phyloP scores from a whole-genome alignment of 305 asterid genomes.

The Ilex paraguariensis region DNA sequence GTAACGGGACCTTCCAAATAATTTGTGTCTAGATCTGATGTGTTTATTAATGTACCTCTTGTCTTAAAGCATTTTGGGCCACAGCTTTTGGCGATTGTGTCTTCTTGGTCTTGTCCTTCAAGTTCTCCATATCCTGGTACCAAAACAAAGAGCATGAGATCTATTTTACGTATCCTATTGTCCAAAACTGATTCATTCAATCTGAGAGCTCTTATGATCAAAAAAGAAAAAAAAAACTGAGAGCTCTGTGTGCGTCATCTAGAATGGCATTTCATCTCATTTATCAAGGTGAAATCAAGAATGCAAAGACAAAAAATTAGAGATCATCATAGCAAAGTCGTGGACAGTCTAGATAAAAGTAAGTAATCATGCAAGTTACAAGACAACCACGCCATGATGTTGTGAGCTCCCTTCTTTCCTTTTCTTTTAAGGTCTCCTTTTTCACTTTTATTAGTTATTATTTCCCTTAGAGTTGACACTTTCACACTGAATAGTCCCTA shows the following conservation, averaged over 20 bases:
- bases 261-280: background rate
- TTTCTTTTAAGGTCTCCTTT: background rate
- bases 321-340: no score
- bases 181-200: background rate
- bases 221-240: background rate
- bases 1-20: background rate
- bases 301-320: background rate
- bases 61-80: slow-evolving; percentile 63
- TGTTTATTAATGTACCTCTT: slow-evolving; percentile 54
- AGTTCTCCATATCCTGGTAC: slow-evolving; percentile 39
- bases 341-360: no score
- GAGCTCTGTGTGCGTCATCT: background rate
- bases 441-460: background rate
- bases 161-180: background rate
- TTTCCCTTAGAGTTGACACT: background rate
- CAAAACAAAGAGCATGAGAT: background rate
- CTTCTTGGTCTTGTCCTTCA: slow-evolving; percentile 32
- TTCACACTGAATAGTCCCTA: background rate
- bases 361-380: background rate
- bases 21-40: background rate
- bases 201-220: background rate
- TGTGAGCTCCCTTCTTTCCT: background rate
- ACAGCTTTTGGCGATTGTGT: slow-evolving; percentile 46
- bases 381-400: background rate
- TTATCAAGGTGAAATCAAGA: background rate